Evolutionary conservation across 768 basidiomycete species (phyloP), one percentile per base, ranked within the genome.

Genomic region (Leccinum pellstonianum): DNA sequence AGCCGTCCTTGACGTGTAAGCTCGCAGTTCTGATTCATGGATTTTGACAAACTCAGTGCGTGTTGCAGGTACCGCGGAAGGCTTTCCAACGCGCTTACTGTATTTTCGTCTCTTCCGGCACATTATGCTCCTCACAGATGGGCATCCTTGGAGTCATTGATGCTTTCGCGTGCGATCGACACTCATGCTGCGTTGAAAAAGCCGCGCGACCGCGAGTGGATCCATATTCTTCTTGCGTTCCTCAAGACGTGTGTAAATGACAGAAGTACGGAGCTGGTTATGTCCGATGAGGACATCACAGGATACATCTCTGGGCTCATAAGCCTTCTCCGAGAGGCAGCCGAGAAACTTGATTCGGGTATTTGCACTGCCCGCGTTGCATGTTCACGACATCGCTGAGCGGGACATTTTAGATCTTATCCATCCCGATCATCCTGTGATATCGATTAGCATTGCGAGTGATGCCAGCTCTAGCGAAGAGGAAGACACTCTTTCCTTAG

Each of bases 1-100:
- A 15, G 96, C 95, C 3, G 91, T 90, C 15, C 81, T 98, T 38
- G 95, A 98, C 64, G 73, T 88, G 96, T 98, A 77, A 63, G 93
- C 76, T n/a, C 4, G 11, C 23, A 37, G 41, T 64, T 48, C 38
- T 48, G 37, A 29, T 47, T n/a, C 23, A 50, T 61, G n/a, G 38
- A 27, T 52, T 43, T 27, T 38, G 37, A 52, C 52, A 49, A 51
- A 51, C 54, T 68, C 25, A 70, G 35, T 38, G 17, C 23, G 19
- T 53, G 49, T 50, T 55, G 29, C 62, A 95, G 93, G 6, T 82
- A 88, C 71, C 88, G 92, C 37, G 82, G 81, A 37, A 84, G 85
- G 15, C 75, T 87, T 31, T 71, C 77, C 6, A 79, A 77, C 19
- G 92, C 93, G 5, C 77, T 91, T 25, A 78, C 83, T 23, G 85